Evolutionary conservation across 768 basidiomycete genomes (phyloP), one percentile per base, ranked within the genome.

Genomic region (Mrakia frigida): DNA sequence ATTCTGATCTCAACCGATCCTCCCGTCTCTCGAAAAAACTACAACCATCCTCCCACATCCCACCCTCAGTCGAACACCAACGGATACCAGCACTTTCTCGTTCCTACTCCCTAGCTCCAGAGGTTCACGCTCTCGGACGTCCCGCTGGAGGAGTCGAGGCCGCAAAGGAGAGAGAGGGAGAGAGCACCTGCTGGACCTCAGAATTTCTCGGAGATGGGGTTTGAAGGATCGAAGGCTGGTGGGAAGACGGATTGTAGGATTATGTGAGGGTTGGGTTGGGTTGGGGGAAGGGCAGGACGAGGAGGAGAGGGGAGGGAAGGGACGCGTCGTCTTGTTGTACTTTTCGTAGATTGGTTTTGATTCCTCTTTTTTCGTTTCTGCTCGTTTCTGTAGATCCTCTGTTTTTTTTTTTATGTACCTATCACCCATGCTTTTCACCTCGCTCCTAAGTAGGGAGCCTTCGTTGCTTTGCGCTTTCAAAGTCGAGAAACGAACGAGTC

Each of bases 131-230:
- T 70, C n/a, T n/a, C 68, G 43, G 68, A 70, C 10, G 68, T 70
- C 39, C 39, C 33, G 0, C 37, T 46, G 23, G 39, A 25, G 23
- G 39, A n/a, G 3, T 1, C 39, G 9, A 43, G 37, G 60, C 52
- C 74, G 2, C 43, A 5, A 37, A 28, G 65, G 16, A 50, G 46
- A 18, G 46, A 50, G 46, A 50, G 46, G 46, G 46, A 50, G 46
- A 50, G 5, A 50, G 46, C 46, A 2, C 59, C 76, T 79, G n/a
- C 78, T 71, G 87, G 89, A 1, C 88, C 91, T 1, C 86, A 90
- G 81, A 94, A 93, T 61, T 95, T 97, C 84, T 91, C 90, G 31
- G 94, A 96, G 86, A 94, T 97, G 94, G 94, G 94, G 1, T 50
- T 50, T 14, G 46, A 50, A 6, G 46, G 46, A 6, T 2, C 46